These are phyloP conservation scores for Pythium dissimile DNA, from an alignment of 352 stramenopile genomes.

Conservation along the genomic window DNA sequence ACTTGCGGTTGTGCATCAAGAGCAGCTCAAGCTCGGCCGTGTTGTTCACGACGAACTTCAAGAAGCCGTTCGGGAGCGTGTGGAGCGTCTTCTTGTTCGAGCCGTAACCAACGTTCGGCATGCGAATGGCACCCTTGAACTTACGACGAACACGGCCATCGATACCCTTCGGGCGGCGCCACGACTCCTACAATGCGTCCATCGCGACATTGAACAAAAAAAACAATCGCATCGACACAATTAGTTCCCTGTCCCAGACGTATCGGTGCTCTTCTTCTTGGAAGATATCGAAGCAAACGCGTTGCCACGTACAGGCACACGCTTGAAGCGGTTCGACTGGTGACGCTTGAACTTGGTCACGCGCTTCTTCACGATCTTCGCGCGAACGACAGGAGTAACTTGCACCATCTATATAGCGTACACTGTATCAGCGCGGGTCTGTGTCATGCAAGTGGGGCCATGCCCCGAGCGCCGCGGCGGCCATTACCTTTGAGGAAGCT, in stretches of 20 bases:
- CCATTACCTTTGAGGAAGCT: slow-evolving; percentile 76
- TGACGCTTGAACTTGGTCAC: slow-evolving; percentile 99
- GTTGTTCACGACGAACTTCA: slow-evolving; percentile 99
- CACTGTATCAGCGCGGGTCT: too few species aligned
- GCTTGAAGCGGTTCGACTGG: slow-evolving; percentile 98
- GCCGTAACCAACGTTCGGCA: slow-evolving; percentile 99
- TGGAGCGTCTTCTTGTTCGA: slow-evolving; percentile 99
- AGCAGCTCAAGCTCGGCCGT: slow-evolving; percentile 97
- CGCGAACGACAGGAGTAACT: slow-evolving; percentile 86
- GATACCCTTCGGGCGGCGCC: slow-evolving; percentile 99
- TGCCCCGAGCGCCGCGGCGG: neutral
- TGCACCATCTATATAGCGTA: slow-evolving; percentile 92
- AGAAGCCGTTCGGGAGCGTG: slow-evolving; percentile 98
- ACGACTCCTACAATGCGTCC: slow-evolving; percentile 74
- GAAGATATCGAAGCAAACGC: too few species aligned
- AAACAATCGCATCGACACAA: neutral
- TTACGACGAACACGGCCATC: slow-evolving; percentile 97
- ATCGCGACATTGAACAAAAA: neutral
- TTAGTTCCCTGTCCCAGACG: neutral
- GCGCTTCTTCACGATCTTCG: slow-evolving; percentile 99
- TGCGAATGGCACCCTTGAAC: slow-evolving; percentile 98
- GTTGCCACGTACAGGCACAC: slow-evolving; percentile 88
- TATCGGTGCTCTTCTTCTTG: too few species aligned
- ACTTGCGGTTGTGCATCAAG: slow-evolving; percentile 95
- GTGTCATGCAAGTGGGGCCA: too few species aligned